phyloP scores from a whole-genome alignment of 345 rosid genomes.

The Eucalyptus camaldulensis region DNA sequence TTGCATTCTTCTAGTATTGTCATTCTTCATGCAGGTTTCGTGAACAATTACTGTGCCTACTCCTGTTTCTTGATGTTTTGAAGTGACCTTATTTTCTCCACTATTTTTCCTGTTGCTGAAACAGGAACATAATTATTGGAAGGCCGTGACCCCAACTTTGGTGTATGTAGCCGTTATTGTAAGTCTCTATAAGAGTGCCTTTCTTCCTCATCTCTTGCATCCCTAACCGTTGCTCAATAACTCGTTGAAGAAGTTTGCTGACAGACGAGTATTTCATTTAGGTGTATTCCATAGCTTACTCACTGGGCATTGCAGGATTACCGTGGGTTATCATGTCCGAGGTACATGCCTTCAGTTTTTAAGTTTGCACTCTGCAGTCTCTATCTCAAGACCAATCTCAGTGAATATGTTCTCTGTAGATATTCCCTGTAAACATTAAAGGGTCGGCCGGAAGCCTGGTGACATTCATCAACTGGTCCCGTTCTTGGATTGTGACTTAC shows the following conservation, averaged over 20 bases:
- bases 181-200: not conserved
- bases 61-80: not conserved
- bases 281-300: not conserved
- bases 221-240: not conserved
- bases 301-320: slow-evolving; percentile 1
- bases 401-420: slow-evolving; percentile 5
- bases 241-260: not conserved
- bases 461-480: slow-evolving; percentile 24
- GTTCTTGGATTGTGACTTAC: slow-evolving; percentile 33
- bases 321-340: slow-evolving; percentile 11
- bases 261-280: not conserved
- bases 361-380: not conserved
- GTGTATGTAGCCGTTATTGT: slow-evolving; percentile 18
- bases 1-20: not conserved
- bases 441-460: slow-evolving; percentile 43
- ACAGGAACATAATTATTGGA: slow-evolving; percentile 3
- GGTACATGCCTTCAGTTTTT: not conserved
- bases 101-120: not conserved
- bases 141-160: slow-evolving; percentile 3
- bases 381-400: not conserved
- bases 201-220: not conserved
- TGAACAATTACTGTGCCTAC: not conserved
- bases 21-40: slow-evolving; percentile 9
- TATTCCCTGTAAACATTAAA: slow-evolving; percentile 41
- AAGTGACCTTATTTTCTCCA: not conserved